Percentiles rank a stretch among this genome's conserved stretches.
These are phyloP conservation scores for Pontederia paniculata DNA, from an alignment of 176 grass and related monocot species.

Conservation along the genomic window DNA sequence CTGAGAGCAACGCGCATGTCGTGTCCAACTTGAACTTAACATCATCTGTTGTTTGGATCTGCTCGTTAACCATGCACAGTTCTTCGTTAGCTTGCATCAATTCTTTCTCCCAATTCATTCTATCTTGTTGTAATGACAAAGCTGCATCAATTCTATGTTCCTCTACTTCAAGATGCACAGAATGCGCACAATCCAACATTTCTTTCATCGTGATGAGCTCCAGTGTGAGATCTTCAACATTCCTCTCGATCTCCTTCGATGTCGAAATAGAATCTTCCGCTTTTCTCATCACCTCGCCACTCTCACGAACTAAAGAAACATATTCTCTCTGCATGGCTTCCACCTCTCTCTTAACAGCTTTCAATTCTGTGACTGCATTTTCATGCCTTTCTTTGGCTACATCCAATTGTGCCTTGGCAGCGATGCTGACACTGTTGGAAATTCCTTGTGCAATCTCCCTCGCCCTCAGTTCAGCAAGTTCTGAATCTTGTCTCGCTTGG, in stretches of 20 bases:
- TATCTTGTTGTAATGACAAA: conserved; percentile 48
- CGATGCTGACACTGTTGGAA: conserved; percentile 33
- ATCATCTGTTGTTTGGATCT: conserved; percentile 25
- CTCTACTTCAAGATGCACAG: conserved; percentile 49
- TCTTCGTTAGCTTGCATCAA: conserved; percentile 47
- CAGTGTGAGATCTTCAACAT: conserved; percentile 45
- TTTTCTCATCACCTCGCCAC: conserved; percentile 31
- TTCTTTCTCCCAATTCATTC: conserved; percentile 44
- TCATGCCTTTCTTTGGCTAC: conserved; percentile 32
- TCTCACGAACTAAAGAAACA: conserved; percentile 35
- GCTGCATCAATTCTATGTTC: conserved; percentile 39
- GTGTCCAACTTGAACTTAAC: conserved; percentile 38
- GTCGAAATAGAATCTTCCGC: conserved; percentile 23
- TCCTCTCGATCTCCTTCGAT: conserved; percentile 45
- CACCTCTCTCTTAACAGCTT: conserved; percentile 47
- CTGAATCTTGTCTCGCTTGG: conserved; percentile 55
- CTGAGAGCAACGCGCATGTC: conserved; percentile 32
- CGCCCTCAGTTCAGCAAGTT: conserved; percentile 38
- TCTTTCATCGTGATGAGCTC: conserved; percentile 42
- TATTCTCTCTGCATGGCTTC: conserved; percentile 48
- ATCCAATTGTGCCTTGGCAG: conserved; percentile 50
- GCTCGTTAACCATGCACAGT: conserved; percentile 29
- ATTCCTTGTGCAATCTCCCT: conserved; percentile 65
- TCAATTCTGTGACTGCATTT: conserved; percentile 42
- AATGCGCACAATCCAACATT: conserved; percentile 42